These are phyloP conservation scores for Thamnidium elegans DNA, from an alignment of 192 early-diverging fungal species.

Conservation along the genomic window DNA sequence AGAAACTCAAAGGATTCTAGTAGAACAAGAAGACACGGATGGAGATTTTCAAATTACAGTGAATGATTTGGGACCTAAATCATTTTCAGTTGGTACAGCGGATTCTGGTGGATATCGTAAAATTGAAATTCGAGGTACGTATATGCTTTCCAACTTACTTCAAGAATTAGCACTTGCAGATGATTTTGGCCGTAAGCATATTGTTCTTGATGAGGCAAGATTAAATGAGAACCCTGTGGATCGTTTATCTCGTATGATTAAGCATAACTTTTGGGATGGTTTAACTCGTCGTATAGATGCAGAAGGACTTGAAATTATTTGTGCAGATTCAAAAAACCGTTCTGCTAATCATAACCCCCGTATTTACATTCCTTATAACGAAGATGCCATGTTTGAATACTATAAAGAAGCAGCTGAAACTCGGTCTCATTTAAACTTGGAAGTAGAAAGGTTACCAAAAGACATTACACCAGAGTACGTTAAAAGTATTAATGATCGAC, in stretches of 20 bases:
- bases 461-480: slow-evolving; percentile 89
- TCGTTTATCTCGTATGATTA: slow-evolving; percentile 86
- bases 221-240: slow-evolving; percentile 95
- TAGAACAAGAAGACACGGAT: slow-evolving; percentile 95
- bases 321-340: slow-evolving; percentile 89
- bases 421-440: slow-evolving; percentile 67
- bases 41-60: slow-evolving; percentile 95
- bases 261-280: slow-evolving; percentile 94
- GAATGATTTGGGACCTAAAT: slow-evolving; percentile 90
- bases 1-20: slow-evolving; percentile 69
- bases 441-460: slow-evolving; percentile 80
- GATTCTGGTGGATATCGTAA: slow-evolving; percentile 85
- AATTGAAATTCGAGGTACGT: slow-evolving; percentile 89
- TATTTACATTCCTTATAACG: slow-evolving; percentile 89
- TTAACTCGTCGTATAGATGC: slow-evolving; percentile 86
- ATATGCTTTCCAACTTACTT: slow-evolving; percentile 90
- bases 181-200: slow-evolving; percentile 81
- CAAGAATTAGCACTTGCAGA: slow-evolving; percentile 93
- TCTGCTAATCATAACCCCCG: slow-evolving; percentile 72
- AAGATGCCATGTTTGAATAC: slow-evolving; percentile 74
- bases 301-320: slow-evolving; percentile 85
- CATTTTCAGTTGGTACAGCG: slow-evolving; percentile 81
- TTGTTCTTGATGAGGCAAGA: slow-evolving; percentile 85
- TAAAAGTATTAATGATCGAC: slow-evolving; percentile 82
- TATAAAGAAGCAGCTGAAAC: slow-evolving; percentile 67